phyloP scores from a whole-genome alignment of 2,329 filamentous ascomycete species.

The Plectosphaerella sp. region DNA sequence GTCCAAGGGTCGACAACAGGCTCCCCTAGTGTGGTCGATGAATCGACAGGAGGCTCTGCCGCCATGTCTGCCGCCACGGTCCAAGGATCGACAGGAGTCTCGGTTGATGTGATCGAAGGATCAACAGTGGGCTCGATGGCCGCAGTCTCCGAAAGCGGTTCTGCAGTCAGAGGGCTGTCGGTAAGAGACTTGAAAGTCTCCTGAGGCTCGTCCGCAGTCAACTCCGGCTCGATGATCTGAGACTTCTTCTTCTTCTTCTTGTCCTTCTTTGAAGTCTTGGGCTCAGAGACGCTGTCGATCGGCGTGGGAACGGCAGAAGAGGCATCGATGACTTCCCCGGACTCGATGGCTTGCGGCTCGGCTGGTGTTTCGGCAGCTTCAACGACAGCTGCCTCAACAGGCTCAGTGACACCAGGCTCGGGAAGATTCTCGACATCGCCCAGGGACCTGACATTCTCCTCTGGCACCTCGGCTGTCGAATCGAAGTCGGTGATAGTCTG shows the following conservation, averaged over 20 bases:
- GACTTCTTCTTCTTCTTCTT: slow-evolving; percentile 20
- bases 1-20: too few relatives aligned
- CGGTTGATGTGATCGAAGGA: too few relatives aligned
- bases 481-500: slow-evolving; percentile 10
- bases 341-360: background rate
- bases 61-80: too few relatives aligned
- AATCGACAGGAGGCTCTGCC: too few relatives aligned
- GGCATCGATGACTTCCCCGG: background rate
- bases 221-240: slow-evolving; percentile 7
- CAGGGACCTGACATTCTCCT: slow-evolving; percentile 3
- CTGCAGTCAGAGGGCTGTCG: background rate
- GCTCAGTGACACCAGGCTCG: too few relatives aligned
- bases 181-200: background rate
- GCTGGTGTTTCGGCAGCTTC: background rate
- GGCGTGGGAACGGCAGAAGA: slow-evolving; percentile 10
- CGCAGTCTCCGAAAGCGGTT: too few relatives aligned
- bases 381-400: background rate
- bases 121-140: too few relatives aligned
- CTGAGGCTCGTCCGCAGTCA: background rate
- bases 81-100: too few relatives aligned
- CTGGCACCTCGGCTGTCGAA: slow-evolving; percentile 2
- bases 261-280: slow-evolving; percentile 9
- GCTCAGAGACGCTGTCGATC: slow-evolving; percentile 1
- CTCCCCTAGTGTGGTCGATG: too few relatives aligned
- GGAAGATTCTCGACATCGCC: background rate